Evolutionary conservation across 2,329 filamentous ascomycete species (phyloP).

Genomic region (Penicillium digitatum): DNA sequence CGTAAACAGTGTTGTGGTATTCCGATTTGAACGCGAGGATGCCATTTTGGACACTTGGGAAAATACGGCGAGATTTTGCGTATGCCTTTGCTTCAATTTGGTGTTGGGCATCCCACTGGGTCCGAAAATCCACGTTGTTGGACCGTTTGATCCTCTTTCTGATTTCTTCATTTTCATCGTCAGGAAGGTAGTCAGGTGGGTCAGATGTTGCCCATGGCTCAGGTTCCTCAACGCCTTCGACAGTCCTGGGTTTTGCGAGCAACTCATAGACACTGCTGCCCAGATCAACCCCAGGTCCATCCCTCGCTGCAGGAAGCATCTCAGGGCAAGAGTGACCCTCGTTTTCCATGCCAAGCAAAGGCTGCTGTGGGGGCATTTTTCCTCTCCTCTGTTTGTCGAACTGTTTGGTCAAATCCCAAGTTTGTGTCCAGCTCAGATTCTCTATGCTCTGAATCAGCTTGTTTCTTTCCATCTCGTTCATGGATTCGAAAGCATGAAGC

Average conservation of each 20-base stretch:
- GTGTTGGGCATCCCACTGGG: background rate
- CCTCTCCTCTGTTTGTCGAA: background rate
- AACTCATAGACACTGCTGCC: slow-evolving; percentile 18
- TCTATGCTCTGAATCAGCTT: background rate
- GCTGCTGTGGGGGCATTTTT: background rate
- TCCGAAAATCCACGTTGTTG: background rate
- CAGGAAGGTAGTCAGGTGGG: background rate
- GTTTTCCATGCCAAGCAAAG: background rate
- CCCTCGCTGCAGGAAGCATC: slow-evolving; percentile 20
- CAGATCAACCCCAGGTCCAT: slow-evolving; percentile 29
- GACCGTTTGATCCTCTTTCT: background rate
- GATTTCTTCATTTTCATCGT: background rate
- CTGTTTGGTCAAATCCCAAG: background rate
- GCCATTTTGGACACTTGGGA: background rate
- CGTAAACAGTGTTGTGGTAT: background rate
- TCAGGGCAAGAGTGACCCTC: slow-evolving; percentile 16
- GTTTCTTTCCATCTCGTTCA: background rate
- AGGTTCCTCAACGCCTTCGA: background rate
- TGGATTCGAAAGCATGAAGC: background rate
- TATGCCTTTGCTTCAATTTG: slow-evolving; percentile 1
- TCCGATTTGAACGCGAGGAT: background rate
- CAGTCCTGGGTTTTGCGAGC: slow-evolving; percentile 8
- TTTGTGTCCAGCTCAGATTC: background rate
- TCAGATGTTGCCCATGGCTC: background rate
- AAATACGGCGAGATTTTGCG: background rate